phyloP scores from a whole-genome alignment of 768 basidiomycete genomes.

The Mycena haematopus region DNA sequence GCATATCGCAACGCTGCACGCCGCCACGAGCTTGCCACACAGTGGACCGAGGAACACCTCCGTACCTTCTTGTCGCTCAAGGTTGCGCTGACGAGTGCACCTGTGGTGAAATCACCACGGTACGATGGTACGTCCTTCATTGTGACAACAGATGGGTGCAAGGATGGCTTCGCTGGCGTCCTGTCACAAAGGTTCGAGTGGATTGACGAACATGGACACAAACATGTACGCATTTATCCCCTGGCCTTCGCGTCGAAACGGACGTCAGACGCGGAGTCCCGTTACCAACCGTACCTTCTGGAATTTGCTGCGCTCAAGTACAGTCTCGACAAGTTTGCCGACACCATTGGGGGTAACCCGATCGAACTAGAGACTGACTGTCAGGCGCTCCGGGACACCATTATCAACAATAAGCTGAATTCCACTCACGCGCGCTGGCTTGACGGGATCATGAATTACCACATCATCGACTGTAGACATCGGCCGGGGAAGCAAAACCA shows the following conservation, averaged over 20 bases:
- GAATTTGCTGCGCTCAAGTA: no score
- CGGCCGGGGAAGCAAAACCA: conserved; percentile 31
- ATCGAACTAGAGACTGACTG: no score
- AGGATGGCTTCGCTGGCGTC: conserved; percentile 37
- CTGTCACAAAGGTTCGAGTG: conserved; percentile 33
- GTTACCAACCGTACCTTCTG: conserved; percentile 33
- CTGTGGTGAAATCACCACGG: conserved; percentile 28
- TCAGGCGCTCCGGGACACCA: conserved; percentile 30
- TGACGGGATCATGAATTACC: conserved; percentile 23
- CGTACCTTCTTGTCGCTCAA: conserved; percentile 37
- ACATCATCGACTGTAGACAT: conserved; percentile 33
- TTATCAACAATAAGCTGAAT: conserved; percentile 34
- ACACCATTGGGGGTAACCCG: no score
- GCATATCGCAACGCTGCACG: conserved; percentile 13
- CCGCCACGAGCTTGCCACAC: conserved; percentile 1
- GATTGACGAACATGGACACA: conserved; percentile 25
- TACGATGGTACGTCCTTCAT: conserved; percentile 39
- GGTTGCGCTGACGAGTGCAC: conserved; percentile 30
- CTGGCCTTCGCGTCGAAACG: conserved; percentile 39
- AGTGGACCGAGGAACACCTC: conserved; percentile 31
- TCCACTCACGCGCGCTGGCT: conserved; percentile 38
- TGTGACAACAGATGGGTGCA: conserved; percentile 39
- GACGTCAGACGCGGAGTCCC: conserved; percentile 34
- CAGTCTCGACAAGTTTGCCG: no score
- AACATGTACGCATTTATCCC: conserved; percentile 30